A percentile compares a stretch with the other conserved stretches of the same genome.
These are phyloP conservation scores for Ogataea wickerhamii DNA, from an alignment of 805 yeast species.

Conservation along the genomic window DNA sequence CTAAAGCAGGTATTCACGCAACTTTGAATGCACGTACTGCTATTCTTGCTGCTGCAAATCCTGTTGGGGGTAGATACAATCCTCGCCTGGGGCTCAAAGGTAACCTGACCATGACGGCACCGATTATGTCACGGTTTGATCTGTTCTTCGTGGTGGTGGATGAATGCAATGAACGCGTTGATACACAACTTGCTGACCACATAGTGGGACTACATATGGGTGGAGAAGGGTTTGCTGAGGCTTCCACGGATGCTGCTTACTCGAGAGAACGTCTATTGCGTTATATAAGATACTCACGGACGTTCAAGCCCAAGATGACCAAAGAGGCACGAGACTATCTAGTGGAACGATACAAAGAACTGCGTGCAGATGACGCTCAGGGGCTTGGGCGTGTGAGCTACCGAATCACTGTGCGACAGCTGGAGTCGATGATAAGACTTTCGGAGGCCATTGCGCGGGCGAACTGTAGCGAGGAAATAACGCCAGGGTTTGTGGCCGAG, in stretches of 20 bases:
- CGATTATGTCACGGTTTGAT: conserved; percentile 98
- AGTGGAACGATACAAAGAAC: conserved; percentile 76
- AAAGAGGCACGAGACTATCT: conserved; percentile 73
- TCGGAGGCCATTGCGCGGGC: conserved; percentile 97
- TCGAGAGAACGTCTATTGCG: conserved; percentile 83
- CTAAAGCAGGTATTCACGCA: conserved; percentile 98
- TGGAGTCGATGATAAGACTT: conserved; percentile 88
- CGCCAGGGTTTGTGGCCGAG: conserved; percentile 84
- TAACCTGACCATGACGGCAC: conserved; percentile 93
- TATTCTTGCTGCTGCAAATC: conserved; percentile 97
- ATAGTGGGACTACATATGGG: conserved; percentile 91
- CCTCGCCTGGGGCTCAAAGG: conserved; percentile 79
- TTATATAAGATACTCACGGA: conserved; percentile 86
- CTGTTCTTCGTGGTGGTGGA: conserved; percentile 90
- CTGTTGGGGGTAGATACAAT: conserved; percentile 95
- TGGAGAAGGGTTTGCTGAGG: conserved; percentile 83
- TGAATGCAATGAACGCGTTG: conserved; percentile 89
- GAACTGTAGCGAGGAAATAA: conserved; percentile 84
- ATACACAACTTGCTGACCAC: conserved; percentile 85
- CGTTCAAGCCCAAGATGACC: conserved; percentile 87
- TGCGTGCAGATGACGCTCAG: conserved; percentile 87
- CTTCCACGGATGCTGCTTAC: conserved; percentile 77
- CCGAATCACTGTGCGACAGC: conserved; percentile 93
- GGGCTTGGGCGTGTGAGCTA: conserved; percentile 83
- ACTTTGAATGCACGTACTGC: conserved; percentile 96